Evolutionary conservation across 2,329 filamentous ascomycete genomes (phyloP), one percentile per base, ranked within the genome.

Genomic region (Beauveria scarabaeidicola): DNA sequence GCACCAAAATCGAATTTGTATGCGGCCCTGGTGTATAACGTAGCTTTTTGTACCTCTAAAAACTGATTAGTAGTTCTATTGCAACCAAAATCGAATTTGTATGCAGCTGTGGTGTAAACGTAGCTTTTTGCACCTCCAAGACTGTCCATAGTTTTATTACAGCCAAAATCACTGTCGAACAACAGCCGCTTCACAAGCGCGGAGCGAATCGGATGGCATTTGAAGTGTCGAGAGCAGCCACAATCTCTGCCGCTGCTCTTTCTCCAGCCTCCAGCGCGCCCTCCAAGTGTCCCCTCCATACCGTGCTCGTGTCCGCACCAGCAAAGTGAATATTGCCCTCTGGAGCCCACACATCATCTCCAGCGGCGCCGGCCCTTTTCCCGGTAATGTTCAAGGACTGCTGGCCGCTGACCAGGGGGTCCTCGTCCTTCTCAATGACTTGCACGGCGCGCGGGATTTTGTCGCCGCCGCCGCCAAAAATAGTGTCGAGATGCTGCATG

Each of bases 231-330:
- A 60, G 10, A 10, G n/a, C 38, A 21, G 52, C 27, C 15, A 60
- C 3, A 15, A 63, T 47, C 52, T 66, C 65, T 21, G 62, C 52
- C 0, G 65, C 65, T 2, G 56, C 61, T n/a, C 62, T 60, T 19
- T 62, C 61, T 3, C 63, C 66, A 4, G 66, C 61, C 23, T 60
- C 62, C 48, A 68, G 44, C 1, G 64, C 64, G 10, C 66, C 66
- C 50, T 68, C 66, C 10, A 63, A 41, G 21, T 66, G 64, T 7
- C 66, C 66, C n/a, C 59, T 62, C 64, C 63, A 66, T 2, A 65
- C 55, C 32, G 46, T 59, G n/a, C 64, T 64, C 5, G 65, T 62
- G 29, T 66, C 64, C 1, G 64, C 61, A 32, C 64, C 66, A 6
- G 62, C 62, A 47, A 67, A 67, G 46, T 65, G 64, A 9, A 68